phyloP scores from a whole-genome alignment of 768 basidiomycete species.

The Mycena indigotica region DNA sequence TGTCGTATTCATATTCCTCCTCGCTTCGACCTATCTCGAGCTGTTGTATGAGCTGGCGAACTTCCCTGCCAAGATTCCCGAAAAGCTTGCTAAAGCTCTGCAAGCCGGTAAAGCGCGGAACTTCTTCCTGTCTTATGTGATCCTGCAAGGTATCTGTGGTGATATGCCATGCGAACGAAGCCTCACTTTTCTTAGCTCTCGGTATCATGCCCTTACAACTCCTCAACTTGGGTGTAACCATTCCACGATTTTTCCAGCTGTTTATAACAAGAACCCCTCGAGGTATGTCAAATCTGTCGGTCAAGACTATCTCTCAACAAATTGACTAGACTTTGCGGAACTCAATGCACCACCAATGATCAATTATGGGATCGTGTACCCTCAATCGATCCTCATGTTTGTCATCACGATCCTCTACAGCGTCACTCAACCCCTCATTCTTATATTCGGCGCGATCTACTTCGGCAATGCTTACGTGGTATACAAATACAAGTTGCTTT shows the following conservation, averaged over 20 bases:
- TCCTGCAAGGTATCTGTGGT: constrained; percentile 65
- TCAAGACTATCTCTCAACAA: not conserved
- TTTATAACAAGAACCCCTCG: constrained; percentile 89
- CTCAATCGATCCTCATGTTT: constrained; percentile 94
- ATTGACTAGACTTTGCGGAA: constrained; percentile 83
- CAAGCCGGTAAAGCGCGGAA: constrained; percentile 77
- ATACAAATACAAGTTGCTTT: constrained; percentile 97
- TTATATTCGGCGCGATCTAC: constrained; percentile 93
- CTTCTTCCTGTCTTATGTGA: constrained; percentile 84
- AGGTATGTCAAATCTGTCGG: constrained; percentile 48
- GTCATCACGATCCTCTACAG: constrained; percentile 94
- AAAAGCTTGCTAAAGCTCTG: constrained; percentile 85
- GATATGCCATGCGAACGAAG: not conserved
- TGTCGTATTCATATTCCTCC: constrained; percentile 91
- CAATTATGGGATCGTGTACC: constrained; percentile 96
- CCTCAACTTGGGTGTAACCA: constrained; percentile 85
- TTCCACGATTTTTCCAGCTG: constrained; percentile 75
- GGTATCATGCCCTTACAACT: constrained; percentile 96
- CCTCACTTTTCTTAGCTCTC: constrained; percentile 50
- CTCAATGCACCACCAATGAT: constrained; percentile 97
- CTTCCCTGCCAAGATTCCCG: constrained; percentile 90
- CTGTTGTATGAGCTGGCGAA: constrained; percentile 90
- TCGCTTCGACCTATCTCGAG: constrained; percentile 91
- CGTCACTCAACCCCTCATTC: constrained; percentile 92
- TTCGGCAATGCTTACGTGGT: constrained; percentile 96